Evolutionary conservation across 192 early-diverging fungal species (phyloP), one percentile per base, ranked within the genome.

Genomic region (Entomortierella chlamydospora): DNA sequence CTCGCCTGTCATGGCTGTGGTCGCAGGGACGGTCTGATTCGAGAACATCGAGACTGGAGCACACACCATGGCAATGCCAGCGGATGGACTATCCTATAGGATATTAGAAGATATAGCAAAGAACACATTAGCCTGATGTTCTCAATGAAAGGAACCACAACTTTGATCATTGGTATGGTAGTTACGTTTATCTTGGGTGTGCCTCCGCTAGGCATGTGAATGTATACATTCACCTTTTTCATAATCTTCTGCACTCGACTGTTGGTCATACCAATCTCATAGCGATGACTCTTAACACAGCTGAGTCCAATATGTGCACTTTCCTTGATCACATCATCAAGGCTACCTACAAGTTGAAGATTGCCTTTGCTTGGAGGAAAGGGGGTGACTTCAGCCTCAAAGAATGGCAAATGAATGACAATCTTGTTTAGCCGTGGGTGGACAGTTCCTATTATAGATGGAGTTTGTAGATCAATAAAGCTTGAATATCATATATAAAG

Each of bases 301-400:
- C 92, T 88, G 20, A 94, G 63, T 9, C 87, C 91, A 59, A 96
- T 86, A 64, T 89, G 84, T 2, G 92, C 91, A 54, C 91, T 93
- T 67, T 96, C 95, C 74, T 93, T 93, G 55, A 96, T 93, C 2
- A 96, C 95, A 66, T 94, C 91, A 0, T 94, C 95, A 0, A 96
- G 61, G 52, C 70, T 82, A 78, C 90, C 91, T 15, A 91, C 93
- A 34, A 95, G 69, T 41, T 87, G 85, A 25, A 93, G 62, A 31
- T 86, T 73, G 10, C 92, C 92, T 59, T 88, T 87, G 10, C 92
- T 93, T 45, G 92, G 83, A 0, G 85, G 79, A 33, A 81, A 60
- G 5, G 81, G 70, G 0, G 77, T 72, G 11, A 94, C 83, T 31
- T 84, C 74, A 10, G 89, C 89, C 58, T 89, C 81, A 60, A 85